Base-by-base conservation (phyloP, 1,139 yeast genomes). In the Suzukiozyma palmioleophila region DNA sequence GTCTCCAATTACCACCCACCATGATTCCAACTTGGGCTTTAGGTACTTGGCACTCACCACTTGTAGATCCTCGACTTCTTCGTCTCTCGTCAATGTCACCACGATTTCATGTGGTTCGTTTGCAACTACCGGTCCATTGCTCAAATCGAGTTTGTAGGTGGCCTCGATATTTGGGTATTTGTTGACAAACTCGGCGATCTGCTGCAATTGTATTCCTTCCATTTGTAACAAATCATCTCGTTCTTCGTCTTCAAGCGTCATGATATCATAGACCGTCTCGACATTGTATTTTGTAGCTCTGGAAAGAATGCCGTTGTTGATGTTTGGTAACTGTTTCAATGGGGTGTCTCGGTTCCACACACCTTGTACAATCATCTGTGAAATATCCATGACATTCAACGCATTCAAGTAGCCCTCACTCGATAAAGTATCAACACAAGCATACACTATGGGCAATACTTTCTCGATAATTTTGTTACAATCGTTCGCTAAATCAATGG, bases 1-100 rank as follows among this genome's bases (percentile, higher is more conserved):
- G 46, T 85, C 85, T 10, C 97, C 97, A 35, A 90, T 62, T 8
- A 90, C 83, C 22, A 92, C 57, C 92, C 92, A 84, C 96, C 97
- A 92, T 62, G 76, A 62, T 56, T 92, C 97, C n/a, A 66, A 59
- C 59, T 84, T 86, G 3, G 63, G 56, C 37, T 54, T 62, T 1
- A 94, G 87, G 53, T 65, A 85, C 37, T 56, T 59, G 29, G 78
- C 73, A 1, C 88, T 66, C 8, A 72, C 75, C 3, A 83, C 89
- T 1, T 56, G 56, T 37, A 82, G 61, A 45, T 79, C 81, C n/a
- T 82, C 95, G 37, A 83, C 78, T 32, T 79, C 86, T 47, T 84
- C 90, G 51, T 85, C 95, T 50, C 95, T 73, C 26, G 77, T 77
- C 15, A 92, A 60, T 0, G 67, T 69, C 2, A 92, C 73, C 1